A percentile compares a stretch with the other conserved stretches of the same genome.
phyloP scores from a whole-genome alignment of 2,329 filamentous ascomycete genomes.

The Rhynchosporium agropyri region DNA sequence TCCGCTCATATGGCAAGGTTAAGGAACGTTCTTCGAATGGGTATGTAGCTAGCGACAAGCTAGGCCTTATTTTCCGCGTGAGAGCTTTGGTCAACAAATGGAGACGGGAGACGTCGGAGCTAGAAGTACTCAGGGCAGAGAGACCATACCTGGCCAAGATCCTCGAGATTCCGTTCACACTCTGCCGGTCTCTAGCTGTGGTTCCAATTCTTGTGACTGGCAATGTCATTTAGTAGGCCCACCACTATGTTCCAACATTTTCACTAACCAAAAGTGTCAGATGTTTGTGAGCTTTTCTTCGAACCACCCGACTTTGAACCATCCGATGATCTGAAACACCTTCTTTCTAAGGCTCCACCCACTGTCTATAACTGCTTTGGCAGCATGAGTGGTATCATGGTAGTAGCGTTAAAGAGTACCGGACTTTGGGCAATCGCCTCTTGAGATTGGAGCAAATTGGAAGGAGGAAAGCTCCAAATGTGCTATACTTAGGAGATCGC shows the following conservation, averaged over 20 bases:
- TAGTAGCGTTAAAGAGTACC: neutral
- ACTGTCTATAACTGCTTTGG: neutral
- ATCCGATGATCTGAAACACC: neutral
- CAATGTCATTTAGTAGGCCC: constrained; percentile 40
- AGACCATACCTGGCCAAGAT: constrained; percentile 14
- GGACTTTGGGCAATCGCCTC: neutral
- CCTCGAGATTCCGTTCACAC: constrained; percentile 39
- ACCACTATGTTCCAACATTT: neutral
- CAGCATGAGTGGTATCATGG: neutral
- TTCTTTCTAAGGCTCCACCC: neutral
- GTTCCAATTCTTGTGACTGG: constrained; percentile 49
- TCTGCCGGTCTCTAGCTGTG: constrained; percentile 44
- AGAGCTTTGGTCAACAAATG: constrained; percentile 51
- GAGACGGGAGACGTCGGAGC: constrained; percentile 43
- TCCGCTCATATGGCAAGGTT: neutral
- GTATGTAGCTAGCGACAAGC: neutral
- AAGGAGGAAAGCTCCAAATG: neutral
- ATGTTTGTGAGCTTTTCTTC: neutral
- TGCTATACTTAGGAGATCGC: neutral
- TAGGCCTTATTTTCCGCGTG: constrained; percentile 37
- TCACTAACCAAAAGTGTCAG: neutral
- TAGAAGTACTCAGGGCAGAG: constrained; percentile 45
- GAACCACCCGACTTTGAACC: neutral
- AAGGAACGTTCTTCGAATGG: neutral
- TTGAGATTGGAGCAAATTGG: neutral